phyloP scores from a whole-genome alignment of 2,329 filamentous ascomycete species.

The Arthrinium puccinioides region DNA sequence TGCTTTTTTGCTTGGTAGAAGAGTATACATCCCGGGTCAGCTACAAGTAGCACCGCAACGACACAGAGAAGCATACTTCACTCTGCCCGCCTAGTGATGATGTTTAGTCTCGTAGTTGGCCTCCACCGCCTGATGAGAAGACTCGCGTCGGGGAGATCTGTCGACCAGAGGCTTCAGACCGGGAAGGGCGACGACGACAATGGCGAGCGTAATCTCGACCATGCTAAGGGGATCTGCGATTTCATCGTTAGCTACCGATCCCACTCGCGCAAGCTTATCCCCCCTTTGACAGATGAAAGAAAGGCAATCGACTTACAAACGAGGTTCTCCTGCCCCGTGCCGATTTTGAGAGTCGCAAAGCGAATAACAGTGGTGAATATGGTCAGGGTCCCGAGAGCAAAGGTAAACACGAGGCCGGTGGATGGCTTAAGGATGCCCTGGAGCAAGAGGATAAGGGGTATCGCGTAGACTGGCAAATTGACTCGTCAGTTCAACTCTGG shows the following conservation, averaged over 20 bases:
- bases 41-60: too few relatives aligned
- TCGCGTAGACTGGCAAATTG: conserved; percentile 17
- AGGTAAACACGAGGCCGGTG: conserved; percentile 14
- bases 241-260: not conserved
- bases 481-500: not conserved
- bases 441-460: conserved; percentile 21
- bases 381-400: conserved; percentile 16
- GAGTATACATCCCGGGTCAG: too few relatives aligned
- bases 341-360: conserved; percentile 15
- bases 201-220: conserved; percentile 15
- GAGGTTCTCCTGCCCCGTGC: conserved; percentile 17
- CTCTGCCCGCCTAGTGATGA: not conserved
- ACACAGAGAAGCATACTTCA: not conserved
- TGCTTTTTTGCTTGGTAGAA: too few relatives aligned
- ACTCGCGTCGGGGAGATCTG: not conserved
- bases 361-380: conserved; percentile 17
- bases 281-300: not conserved
- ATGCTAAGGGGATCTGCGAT: conserved; percentile 12
- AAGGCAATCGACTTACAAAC: conserved; percentile 13
- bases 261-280: not conserved
- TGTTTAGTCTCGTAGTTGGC: not conserved
- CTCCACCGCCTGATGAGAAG: not conserved
- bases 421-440: conserved; percentile 15
- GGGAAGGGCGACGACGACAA: conserved; percentile 13
- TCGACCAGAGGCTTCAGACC: conserved; percentile 15